Evolutionary conservation across 2,329 filamentous ascomycete species (phyloP).

Genomic region (Nemania sp.): DNA sequence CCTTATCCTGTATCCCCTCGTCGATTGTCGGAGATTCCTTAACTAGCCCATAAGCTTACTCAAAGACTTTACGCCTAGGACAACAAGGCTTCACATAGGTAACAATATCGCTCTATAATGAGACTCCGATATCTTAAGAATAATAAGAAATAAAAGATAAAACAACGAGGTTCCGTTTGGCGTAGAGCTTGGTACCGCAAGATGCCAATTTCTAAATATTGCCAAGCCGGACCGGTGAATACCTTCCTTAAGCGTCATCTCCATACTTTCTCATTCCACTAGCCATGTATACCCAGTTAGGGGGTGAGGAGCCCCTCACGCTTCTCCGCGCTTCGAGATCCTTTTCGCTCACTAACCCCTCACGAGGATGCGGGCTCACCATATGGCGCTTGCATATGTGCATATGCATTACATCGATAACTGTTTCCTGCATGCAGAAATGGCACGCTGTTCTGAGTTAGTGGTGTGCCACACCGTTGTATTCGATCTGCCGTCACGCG

Average conservation of each 20-base stretch:
- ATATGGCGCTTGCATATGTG: constrained; percentile 27
- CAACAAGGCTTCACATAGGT: no score
- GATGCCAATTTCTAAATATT: constrained; percentile 16
- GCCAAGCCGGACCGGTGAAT: constrained; percentile 23
- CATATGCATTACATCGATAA: constrained; percentile 26
- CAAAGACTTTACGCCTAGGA: no score
- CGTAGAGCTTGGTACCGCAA: constrained; percentile 17
- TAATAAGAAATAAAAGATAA: no score
- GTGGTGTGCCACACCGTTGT: constrained; percentile 10
- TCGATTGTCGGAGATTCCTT: not conserved
- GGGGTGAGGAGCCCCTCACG: constrained; percentile 23
- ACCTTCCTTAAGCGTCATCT: constrained; percentile 20
- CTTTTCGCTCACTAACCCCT: constrained; percentile 17
- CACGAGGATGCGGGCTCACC: constrained; percentile 24
- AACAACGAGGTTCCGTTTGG: not conserved
- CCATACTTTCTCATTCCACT: constrained; percentile 9
- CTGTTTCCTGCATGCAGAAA: constrained; percentile 24
- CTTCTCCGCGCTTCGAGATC: constrained; percentile 21
- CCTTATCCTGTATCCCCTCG: no score
- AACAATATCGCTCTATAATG: no score
- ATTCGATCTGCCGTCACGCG: constrained; percentile 21
- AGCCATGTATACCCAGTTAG: constrained; percentile 5
- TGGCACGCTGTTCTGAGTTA: constrained; percentile 12
- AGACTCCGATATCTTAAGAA: no score
- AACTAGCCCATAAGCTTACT: no score